Base-by-base conservation (phyloP, 1,284 basidiomycete species). In the Coniophora puteana region DNA sequence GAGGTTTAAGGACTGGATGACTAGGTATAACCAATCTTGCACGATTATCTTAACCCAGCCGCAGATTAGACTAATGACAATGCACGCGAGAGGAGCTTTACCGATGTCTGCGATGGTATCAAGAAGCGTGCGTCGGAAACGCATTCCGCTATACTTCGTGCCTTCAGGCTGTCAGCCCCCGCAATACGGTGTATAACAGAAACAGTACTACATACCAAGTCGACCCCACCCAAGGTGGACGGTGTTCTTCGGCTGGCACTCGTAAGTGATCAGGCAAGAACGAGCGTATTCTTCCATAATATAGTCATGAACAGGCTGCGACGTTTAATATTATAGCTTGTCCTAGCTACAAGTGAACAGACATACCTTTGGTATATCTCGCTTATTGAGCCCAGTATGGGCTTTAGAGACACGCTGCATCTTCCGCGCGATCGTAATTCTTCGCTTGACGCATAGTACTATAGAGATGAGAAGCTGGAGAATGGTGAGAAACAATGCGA, bases 141-240 rank as follows among this genome's bases (percentile, higher is more conserved):
- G 71, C 14, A 80, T 61, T 17, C 73, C 78, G 17, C 68, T 72
- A 53, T 77, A 74, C 48, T 71, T 71, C 1, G 78, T 80, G 14
- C 78, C 85, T 77, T 53, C 16, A 22, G 22, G 14, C 39, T 33
- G 8, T 12, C 29, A 12, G 16, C 36, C 44, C 10, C 14, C 11
- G 6, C 32, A 22, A 17, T 11, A 20, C 36, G 24, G 24, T 31
- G 18, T 33, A 44, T 30, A 20, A 28, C 6, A 20, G 43, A 17
- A 25, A 38, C 21, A 38, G 41, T 14, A 34, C 21, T 24, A 61
- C 74, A 43, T 48, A 80, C 85, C 83, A 44, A 83, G 88, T 50
- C 71, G 65, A 13, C 89, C 89, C 89, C 89, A 93, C 11, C 90
- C 90, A 45, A 83, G 78, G 51, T 89, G 89, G 45, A 68, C 66